Base-by-base conservation (phyloP, 768 basidiomycete species). In the Mycena vulgaris region DNA sequence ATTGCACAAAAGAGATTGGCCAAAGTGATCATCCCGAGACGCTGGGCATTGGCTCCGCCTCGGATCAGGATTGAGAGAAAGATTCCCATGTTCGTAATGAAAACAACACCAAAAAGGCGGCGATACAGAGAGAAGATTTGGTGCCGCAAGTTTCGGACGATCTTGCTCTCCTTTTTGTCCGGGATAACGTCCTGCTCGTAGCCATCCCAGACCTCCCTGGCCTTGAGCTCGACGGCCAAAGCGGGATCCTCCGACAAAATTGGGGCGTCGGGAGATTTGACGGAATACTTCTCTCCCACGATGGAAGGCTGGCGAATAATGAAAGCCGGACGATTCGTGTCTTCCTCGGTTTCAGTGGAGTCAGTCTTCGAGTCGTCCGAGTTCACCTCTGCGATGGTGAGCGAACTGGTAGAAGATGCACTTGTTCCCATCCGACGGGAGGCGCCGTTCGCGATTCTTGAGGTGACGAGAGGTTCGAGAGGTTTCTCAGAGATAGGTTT, bases 21-120 rank as follows among this genome's bases (percentile, higher is more conserved):
- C 37, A 86, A 76, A 19, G 83, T 83, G 49, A 85, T 82, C 33
- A 82, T 75, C 28, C 82, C 85, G 17, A 86, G 75, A 40, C 81
- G 73, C 42, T 80, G 77, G 1, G 84, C 75, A 67, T 83, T 80
- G 14, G 79, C 80, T 10, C 81, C 65, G 19, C 72, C 80, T 42
- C 73, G 78, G 61, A 83, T 75, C 42, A 83, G 58, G 40, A 84
- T 70, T 28, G 76, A 80, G 65, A 90, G 86, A 77, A 90, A 85
- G 48, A 89, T 82, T 1, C 80, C 84, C 77, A 89, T 77, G 75
- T 91, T 90, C 30, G 82, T 80, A 52, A 88, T 70, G 78, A 90
- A 88, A n/a, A 89, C 86, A 49, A 90, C 74, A 40, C 87, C 85
- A 74, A 91, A 91, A 0, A 91, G 82, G 39, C 89, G 84, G 55